These are phyloP conservation scores for Conringia planisiliqua DNA, from an alignment of 345 rosid species.

Conservation along the genomic window DNA sequence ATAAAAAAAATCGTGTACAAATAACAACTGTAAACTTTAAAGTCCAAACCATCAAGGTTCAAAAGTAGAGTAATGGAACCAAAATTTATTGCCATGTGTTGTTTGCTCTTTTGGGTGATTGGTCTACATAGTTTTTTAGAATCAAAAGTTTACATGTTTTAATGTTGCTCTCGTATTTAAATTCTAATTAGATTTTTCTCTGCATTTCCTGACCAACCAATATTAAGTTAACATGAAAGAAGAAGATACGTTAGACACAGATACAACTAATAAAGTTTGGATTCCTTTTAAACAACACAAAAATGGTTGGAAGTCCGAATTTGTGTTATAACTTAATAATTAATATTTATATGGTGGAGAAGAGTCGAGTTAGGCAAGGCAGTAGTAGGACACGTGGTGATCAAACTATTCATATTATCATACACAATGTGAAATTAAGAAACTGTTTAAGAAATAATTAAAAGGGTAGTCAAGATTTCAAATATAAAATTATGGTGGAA, in stretches of 20 bases:
- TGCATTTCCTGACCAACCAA: neutral
- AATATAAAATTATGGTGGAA: slow-evolving; percentile 13
- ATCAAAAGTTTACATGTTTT: neutral
- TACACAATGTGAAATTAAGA: neutral
- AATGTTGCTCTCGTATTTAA: neutral
- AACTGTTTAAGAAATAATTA: neutral
- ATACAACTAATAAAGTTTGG: slow-evolving; percentile 13
- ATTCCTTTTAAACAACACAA: neutral
- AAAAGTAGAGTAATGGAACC: neutral
- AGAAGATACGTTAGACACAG: slow-evolving; percentile 21
- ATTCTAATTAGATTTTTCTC: neutral
- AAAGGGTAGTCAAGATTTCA: slow-evolving; percentile 13
- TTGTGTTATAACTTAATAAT: slow-evolving; percentile 4
- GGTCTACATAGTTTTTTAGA: neutral
- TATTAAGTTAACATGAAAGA: slow-evolving; percentile 3
- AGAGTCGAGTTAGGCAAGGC: slow-evolving; percentile 32
- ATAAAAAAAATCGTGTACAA: neutral
- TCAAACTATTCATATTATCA: neutral
- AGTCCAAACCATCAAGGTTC: neutral
- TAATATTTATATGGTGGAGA: slow-evolving; percentile 19
- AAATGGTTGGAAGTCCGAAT: slow-evolving; percentile 22
- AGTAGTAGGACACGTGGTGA: slow-evolving; percentile 17
- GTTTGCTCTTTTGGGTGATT: neutral
- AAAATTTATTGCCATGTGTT: neutral
- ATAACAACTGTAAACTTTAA: neutral